Base-by-base conservation (phyloP, 2,329 filamentous ascomycete species). In the Nemania diffusa region DNA sequence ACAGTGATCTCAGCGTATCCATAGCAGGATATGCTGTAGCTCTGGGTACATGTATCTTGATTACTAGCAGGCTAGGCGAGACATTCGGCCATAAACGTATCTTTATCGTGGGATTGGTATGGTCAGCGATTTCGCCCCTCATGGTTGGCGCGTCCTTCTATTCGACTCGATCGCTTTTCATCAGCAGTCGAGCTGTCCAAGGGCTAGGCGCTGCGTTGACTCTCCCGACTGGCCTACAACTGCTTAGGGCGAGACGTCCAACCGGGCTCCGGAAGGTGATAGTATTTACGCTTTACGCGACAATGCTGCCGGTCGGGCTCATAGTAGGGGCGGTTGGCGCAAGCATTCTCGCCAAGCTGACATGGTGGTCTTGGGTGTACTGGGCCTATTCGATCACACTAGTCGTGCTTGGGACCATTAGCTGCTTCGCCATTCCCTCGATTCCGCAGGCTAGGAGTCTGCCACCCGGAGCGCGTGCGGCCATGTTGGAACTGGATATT, bases 191-290 rank as follows among this genome's bases (percentile, higher is more conserved):
- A 5, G 85, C 84, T 0, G 74, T 89, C 2, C 87, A 90, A 68
- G 87, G 88, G 0, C 83, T 90, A 20, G 90, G 90, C 0, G 87
- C 88, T 0, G 88, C 89, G 0, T 80, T 92, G 37, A 79, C 84
- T 11, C 79, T 92, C 26, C 90, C 90, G 0, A 92, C 91, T 68
- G 88, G 82, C 0, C 77, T 92, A 24, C 89, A 88, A 2, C 81
- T 92, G 13, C 76, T 92, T 0, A 89, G 88, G 1, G 80, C 81
- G 0, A 82, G 84, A 0, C 91, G 90, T 69, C 78, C 81, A 0
- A 85, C 85, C 0, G 88, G 89, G 0, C 79, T 77, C 59, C 81
- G 84, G 65, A 91, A 90, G 75, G 83, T 87, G 55, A 85, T 91
- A 78, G 82, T 87, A 0, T 90, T 92, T 68, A 79, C 80, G 2